A percentile compares a stretch with the other conserved stretches of the same genome.
phyloP scores from a whole-genome alignment of 352 stramenopile genomes.

The Peronospora belbahrii region DNA sequence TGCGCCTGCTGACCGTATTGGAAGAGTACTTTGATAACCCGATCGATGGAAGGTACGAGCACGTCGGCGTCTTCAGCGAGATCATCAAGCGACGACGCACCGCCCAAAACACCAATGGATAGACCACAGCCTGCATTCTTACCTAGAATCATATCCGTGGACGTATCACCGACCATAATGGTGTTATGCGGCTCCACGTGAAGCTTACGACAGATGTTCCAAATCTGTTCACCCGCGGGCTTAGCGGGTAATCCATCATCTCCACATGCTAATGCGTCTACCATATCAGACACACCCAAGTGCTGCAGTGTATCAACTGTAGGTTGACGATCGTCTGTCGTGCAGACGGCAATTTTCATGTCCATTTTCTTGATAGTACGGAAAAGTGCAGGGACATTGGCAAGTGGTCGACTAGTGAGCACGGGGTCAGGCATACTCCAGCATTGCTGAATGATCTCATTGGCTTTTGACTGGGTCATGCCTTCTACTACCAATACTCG shows the following conservation, averaged over 20 bases:
- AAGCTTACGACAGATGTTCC: slow-evolving; percentile 72
- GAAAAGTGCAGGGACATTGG: slow-evolving; percentile 70
- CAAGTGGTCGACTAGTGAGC: slow-evolving; percentile 60
- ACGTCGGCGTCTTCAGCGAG: slow-evolving; percentile 76
- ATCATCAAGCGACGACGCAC: slow-evolving; percentile 74
- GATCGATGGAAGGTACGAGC: slow-evolving; percentile 70
- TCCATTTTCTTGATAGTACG: slow-evolving; percentile 76
- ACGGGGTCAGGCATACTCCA: slow-evolving; percentile 81
- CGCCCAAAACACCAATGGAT: slow-evolving; percentile 70
- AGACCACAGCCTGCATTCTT: slow-evolving; percentile 68
- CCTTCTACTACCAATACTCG: slow-evolving; percentile 68
- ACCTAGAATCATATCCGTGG: slow-evolving; percentile 78
- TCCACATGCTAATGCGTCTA: slow-evolving; percentile 69
- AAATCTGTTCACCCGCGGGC: slow-evolving; percentile 78
- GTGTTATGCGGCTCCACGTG: slow-evolving; percentile 75
- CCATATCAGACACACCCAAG: slow-evolving; percentile 62
- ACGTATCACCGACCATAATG: slow-evolving; percentile 86
- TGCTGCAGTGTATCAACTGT: slow-evolving; percentile 74
- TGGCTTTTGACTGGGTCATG: slow-evolving; percentile 49
- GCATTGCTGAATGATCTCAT: slow-evolving; percentile 63
- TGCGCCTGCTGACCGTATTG: slow-evolving; percentile 75
- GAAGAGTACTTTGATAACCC: slow-evolving; percentile 74
- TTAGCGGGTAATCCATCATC: slow-evolving; percentile 81
- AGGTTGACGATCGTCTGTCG: slow-evolving; percentile 72
- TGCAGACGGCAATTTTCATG: slow-evolving; percentile 87